These are phyloP conservation scores for Schwanniomyces yamadae DNA, from an alignment of 805 yeast genomes.

Conservation along the genomic window DNA sequence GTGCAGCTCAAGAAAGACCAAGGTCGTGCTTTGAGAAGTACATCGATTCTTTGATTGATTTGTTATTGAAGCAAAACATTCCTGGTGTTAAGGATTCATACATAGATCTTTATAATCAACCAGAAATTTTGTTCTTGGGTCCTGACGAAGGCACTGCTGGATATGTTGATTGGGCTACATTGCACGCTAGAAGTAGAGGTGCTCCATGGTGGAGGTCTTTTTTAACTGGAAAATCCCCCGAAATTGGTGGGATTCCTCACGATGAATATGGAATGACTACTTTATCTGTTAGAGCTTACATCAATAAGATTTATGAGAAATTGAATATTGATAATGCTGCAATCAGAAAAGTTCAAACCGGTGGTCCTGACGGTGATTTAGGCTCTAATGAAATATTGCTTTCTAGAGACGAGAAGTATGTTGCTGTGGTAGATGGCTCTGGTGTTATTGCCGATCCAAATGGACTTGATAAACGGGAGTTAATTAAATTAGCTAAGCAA, in stretches of 20 bases:
- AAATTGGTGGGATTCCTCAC: slow-evolving; percentile 96
- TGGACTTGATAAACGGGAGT: slow-evolving; percentile 81
- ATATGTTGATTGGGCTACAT: slow-evolving; percentile 95
- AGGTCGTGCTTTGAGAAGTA: slow-evolving; percentile 87
- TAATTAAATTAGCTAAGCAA: slow-evolving; percentile 70
- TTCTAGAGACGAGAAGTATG: slow-evolving; percentile 78
- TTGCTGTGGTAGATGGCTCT: slow-evolving; percentile 91
- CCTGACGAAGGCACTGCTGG: slow-evolving; percentile 99
- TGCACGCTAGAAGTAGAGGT: slow-evolving; percentile 87
- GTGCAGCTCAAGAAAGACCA: slow-evolving; percentile 73
- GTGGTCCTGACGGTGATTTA: slow-evolving; percentile 98
- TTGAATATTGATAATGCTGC: slow-evolving; percentile 56
- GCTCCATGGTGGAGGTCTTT: slow-evolving; percentile 99
- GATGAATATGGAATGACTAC: slow-evolving; percentile 98
- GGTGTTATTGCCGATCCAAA: slow-evolving; percentile 92
- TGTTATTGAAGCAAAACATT: slow-evolving; percentile 65
- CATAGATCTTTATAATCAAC: slow-evolving; percentile 79
- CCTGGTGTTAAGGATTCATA: slow-evolving; percentile 80
- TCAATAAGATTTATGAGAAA: slow-evolving; percentile 82
- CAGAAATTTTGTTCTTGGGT: slow-evolving; percentile 93
- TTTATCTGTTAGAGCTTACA: slow-evolving; percentile 87
- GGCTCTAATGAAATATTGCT: slow-evolving; percentile 93
- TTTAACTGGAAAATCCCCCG: slow-evolving; percentile 92
- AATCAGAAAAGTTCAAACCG: slow-evolving; percentile 87
- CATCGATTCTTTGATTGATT: slow-evolving; percentile 85